Evolutionary conservation across 1,139 yeast genomes (phyloP).

Genomic region (Wickerhamiella pararugosa): DNA sequence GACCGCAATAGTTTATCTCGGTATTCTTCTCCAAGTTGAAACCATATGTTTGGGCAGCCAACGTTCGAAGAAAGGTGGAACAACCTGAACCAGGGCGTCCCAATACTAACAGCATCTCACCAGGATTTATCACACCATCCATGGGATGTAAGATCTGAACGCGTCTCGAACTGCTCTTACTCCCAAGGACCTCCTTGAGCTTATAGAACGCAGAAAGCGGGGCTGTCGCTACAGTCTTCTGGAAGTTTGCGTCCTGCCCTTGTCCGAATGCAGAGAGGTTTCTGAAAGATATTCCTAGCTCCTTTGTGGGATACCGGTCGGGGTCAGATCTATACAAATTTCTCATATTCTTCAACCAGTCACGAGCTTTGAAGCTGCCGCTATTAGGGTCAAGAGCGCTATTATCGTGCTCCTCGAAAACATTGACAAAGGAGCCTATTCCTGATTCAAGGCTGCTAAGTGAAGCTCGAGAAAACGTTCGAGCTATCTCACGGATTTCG

Average conservation of each 20-base stretch:
- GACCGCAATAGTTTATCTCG: constrained; percentile 23
- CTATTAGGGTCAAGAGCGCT: constrained; percentile 38
- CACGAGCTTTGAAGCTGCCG: constrained; percentile 44
- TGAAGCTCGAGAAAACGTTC: too few species aligned
- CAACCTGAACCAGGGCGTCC: constrained; percentile 86
- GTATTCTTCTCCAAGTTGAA: constrained; percentile 43
- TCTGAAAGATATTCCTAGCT: constrained; percentile 54
- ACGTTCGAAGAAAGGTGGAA: constrained; percentile 57
- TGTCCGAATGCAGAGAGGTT: constrained; percentile 58
- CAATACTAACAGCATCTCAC: constrained; percentile 59
- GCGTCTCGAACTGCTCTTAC: constrained; percentile 17
- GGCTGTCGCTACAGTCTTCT: constrained; percentile 49
- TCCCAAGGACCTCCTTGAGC: constrained; percentile 14
- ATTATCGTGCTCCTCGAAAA: constrained; percentile 1
- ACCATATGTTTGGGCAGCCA: constrained; percentile 60
- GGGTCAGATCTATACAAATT: constrained; percentile 41
- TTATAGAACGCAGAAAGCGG: constrained; percentile 19
- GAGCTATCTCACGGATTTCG: too few species aligned
- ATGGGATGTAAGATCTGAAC: constrained; percentile 50
- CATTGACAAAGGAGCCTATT: not conserved
- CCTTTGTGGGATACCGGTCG: constrained; percentile 47
- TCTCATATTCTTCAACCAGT: constrained; percentile 62
- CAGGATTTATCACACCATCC: constrained; percentile 55
- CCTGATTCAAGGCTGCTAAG: too few species aligned
- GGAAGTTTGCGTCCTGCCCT: constrained; percentile 69